Evolutionary conservation across 192 early-diverging fungal genomes (phyloP).

Genomic region (Cetraspora pellucida): DNA sequence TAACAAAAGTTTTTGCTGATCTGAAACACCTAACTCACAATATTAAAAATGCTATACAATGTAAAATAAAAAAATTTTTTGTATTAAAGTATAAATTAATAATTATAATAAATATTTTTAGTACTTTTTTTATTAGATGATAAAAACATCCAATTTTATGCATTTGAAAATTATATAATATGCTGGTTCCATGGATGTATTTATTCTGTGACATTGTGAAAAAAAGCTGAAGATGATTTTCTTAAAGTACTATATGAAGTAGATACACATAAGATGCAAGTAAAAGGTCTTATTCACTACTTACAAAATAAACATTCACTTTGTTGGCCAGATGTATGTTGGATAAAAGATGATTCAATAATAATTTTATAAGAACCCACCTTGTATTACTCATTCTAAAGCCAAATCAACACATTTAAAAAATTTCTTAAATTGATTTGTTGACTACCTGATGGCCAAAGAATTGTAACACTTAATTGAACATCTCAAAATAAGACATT

Average conservation of each 20-base stretch:
- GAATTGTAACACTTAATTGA: neutral
- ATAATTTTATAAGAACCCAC: neutral
- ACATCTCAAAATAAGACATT: neutral
- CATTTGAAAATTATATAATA: constrained; percentile 13
- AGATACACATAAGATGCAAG: neutral
- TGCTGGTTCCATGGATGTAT: neutral
- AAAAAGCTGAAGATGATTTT: neutral
- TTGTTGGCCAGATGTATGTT: neutral
- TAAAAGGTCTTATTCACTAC: neutral
- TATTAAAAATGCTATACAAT: neutral
- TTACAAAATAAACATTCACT: neutral
- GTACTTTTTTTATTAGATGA: neutral
- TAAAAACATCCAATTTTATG: neutral
- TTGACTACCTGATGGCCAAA: neutral
- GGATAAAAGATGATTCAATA: constrained; percentile 7
- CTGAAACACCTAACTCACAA: neutral
- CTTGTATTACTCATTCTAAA: neutral
- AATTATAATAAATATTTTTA: neutral
- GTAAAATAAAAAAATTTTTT: neutral
- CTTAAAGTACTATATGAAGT: neutral
- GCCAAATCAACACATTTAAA: neutral
- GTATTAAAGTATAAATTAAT: neutral
- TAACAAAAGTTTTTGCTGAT: neutral
- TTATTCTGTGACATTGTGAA: neutral
- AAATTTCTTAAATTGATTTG: neutral